Evolutionary conservation across 192 early-diverging fungal genomes (phyloP).

Genomic region (Coemansia sp.): DNA sequence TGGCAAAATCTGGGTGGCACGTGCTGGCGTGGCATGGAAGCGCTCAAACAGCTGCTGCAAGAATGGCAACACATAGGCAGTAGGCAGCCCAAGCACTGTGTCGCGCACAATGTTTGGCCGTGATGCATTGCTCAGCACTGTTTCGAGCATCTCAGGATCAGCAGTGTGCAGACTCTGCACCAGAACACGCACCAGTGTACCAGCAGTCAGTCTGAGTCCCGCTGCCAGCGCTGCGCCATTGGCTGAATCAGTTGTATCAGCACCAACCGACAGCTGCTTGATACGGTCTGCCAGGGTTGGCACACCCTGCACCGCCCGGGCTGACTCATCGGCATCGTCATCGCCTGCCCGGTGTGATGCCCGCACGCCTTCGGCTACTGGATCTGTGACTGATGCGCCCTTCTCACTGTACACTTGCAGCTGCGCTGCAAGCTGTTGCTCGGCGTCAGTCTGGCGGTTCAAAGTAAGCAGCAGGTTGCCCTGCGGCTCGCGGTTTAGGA

Average conservation of each 20-base stretch:
- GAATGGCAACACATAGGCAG: constrained; percentile 38
- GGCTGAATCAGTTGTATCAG: neutral
- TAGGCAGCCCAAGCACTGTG: constrained; percentile 35
- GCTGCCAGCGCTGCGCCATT: neutral
- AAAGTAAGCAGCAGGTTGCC: constrained; percentile 14
- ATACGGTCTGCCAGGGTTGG: constrained; percentile 48
- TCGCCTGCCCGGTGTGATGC: constrained; percentile 16
- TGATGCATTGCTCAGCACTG: constrained; percentile 35
- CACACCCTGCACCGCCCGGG: neutral
- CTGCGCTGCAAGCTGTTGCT: constrained; percentile 22
- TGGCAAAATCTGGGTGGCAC: constrained; percentile 33
- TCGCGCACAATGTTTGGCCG: constrained; percentile 40
- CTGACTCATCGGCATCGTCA: neutral
- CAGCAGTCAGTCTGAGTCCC: constrained; percentile 11
- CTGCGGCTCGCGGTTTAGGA: constrained; percentile 22
- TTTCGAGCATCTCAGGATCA: constrained; percentile 34
- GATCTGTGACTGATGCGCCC: constrained; percentile 11
- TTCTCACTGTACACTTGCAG: constrained; percentile 28
- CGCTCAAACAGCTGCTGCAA: constrained; percentile 51
- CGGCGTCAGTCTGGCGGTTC: constrained; percentile 5
- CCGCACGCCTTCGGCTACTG: constrained; percentile 16
- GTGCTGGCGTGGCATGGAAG: constrained; percentile 26
- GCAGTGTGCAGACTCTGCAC: constrained; percentile 48
- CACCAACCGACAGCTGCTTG: constrained; percentile 29
- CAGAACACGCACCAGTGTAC: constrained; percentile 49